Conservation (phyloP, 805 yeast genomes). For the Wickerhamomyces xylosicus region DNA sequence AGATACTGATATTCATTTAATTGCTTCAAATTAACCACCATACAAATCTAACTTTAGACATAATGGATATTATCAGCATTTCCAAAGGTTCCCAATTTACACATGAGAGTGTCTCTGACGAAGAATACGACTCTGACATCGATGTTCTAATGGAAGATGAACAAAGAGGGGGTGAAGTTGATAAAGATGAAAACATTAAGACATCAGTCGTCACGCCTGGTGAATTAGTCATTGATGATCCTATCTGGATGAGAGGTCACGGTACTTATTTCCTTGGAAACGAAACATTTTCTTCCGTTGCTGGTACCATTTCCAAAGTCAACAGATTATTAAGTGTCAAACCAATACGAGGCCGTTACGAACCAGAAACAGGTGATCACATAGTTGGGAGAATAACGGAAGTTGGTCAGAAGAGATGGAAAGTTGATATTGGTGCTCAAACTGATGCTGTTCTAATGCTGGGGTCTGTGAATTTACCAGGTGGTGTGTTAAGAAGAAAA, state of each 20-base stretch:
- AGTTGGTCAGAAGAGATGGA: conserved; percentile 92
- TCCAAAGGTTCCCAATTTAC: conserved; percentile 10
- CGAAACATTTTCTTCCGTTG: conserved; percentile 80
- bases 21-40: no score
- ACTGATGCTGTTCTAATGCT: conserved; percentile 88
- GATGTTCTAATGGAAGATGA: conserved; percentile 20
- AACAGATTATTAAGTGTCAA: conserved; percentile 78
- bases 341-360: conserved; percentile 79
- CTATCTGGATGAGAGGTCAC: conserved; percentile 97
- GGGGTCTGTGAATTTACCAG: conserved; percentile 95
- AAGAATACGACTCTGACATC: conserved; percentile 26
- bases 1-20: no score
- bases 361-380: conserved; percentile 96
- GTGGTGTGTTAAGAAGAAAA: conserved; percentile 90
- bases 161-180: conserved; percentile 18
- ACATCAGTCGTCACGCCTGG: conserved; percentile 80
- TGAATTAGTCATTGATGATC: conserved; percentile 89
- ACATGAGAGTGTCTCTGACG: conserved; percentile 4
- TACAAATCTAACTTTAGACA: neutral
- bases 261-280: conserved; percentile 80
- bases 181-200: conserved; percentile 20
- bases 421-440: conserved; percentile 91
- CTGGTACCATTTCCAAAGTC: conserved; percentile 81
- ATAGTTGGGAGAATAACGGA: conserved; percentile 89
- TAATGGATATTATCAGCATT: conserved; percentile 12